Percentiles rank a stretch among this genome's conserved stretches.
Evolutionary conservation across 1,139 yeast genomes (phyloP).

Genomic region (Taphrina communis): DNA sequence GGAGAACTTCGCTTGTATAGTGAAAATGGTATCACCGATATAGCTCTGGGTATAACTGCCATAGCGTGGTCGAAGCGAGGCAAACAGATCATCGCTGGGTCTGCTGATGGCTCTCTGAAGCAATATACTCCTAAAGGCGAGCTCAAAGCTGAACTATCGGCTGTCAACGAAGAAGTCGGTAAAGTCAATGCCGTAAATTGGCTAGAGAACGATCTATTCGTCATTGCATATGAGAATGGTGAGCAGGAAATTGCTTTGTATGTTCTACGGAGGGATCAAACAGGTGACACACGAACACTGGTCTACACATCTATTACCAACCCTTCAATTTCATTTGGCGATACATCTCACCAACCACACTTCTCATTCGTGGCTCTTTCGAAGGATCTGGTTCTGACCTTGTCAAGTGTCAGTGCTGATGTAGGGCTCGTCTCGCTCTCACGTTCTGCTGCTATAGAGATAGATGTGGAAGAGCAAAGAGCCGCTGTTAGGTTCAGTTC

Average conservation of each 20-base stretch:
- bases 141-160: constrained; percentile 46
- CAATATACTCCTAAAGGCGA: constrained; percentile 49
- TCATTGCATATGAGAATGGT: constrained; percentile 48
- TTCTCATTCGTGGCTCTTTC: constrained; percentile 16
- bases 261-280: constrained; percentile 9
- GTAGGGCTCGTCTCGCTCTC: constrained; percentile 19
- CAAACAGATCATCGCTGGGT: constrained; percentile 50
- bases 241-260: constrained; percentile 31
- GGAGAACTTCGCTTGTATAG: constrained; percentile 46
- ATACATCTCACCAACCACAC: constrained; percentile 31
- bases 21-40: constrained; percentile 21
- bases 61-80: constrained; percentile 53
- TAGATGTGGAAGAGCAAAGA: constrained; percentile 9
- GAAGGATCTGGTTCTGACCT: constrained; percentile 25
- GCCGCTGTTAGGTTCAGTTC: constrained; percentile 20
- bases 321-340: constrained; percentile 35
- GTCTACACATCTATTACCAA: constrained; percentile 13
- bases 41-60: constrained; percentile 47
- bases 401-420: constrained; percentile 29
- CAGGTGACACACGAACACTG: background rate
- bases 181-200: constrained; percentile 44
- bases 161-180: constrained; percentile 45
- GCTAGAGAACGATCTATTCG: constrained; percentile 47
- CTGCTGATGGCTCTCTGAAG: constrained; percentile 48
- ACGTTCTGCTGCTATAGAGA: constrained; percentile 17